Evolutionary conservation across 306 rosid genomes (phyloP), one percentile per base, ranked within the genome.

Genomic region (Coriaria nepalensis): DNA sequence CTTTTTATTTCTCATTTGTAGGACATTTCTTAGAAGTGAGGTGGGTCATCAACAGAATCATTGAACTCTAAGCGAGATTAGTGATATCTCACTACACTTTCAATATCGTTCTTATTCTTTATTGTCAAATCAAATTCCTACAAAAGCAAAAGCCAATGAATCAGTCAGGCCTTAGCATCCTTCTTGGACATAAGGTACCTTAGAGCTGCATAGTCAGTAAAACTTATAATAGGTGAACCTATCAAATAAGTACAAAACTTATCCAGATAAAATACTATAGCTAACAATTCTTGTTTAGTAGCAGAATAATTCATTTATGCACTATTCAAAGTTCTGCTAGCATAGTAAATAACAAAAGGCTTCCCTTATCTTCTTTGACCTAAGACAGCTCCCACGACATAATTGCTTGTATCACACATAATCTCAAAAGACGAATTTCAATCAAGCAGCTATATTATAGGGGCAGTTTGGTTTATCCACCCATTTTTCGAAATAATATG

Each of bases 71-170:
- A 2, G 11, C 15, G 0, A 2, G 53, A 49, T 11, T 9, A 10
- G 5, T 49, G 29, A 6, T 49, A n/a, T n/a, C 20, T 8, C 13
- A 13, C 54, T 49, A 38, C 54, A 4, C n/a, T n/a, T n/a, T n/a
- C n/a, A n/a, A n/a, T n/a, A n/a, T n/a, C n/a, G n/a, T 35, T 49
- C 11, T 49, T 49, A n/a, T 49, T 15, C 4, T 49, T 49, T 6
- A 49, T 49, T 4, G 41, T 49, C 32, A 33, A 33, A 2, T 49
- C 54, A 10, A 41, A 10, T 9, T 41, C 45, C 5, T 41, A 13
- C 13, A 41, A 13, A 9, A 41, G 6, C 10, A 41, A 0, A 4
- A 41, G 8, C n/a, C 45, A 41, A n/a, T n/a, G 10, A 41, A 41
- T 41, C 0, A 41, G 5, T 41, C 45, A 2, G 9, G 14, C 45